Evolutionary conservation across 192 early-diverging fungal species (phyloP).

Genomic region (Entomortierella beljakovae): DNA sequence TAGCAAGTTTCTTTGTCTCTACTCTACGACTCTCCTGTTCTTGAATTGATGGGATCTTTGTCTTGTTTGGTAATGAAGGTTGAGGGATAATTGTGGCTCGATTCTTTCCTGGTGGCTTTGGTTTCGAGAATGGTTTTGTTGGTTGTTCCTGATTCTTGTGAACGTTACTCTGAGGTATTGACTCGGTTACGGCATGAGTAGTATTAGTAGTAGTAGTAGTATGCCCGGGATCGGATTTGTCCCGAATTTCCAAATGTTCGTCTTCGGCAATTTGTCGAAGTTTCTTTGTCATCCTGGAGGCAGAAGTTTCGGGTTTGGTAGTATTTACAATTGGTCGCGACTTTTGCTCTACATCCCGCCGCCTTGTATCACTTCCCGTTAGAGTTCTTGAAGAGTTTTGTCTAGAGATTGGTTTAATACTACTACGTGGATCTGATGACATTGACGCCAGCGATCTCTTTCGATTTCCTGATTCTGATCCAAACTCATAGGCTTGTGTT

Average conservation of each 20-base stretch:
- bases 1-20: neutral
- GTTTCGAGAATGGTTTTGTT: neutral
- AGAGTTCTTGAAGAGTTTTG: neutral
- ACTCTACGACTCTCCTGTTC: slow-evolving; percentile 4
- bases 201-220: too few species aligned
- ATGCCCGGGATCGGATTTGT: neutral
- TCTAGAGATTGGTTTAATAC: neutral
- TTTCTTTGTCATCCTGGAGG: slow-evolving; percentile 10
- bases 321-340: neutral
- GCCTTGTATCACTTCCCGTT: neutral
- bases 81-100: neutral
- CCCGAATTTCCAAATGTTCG: neutral
- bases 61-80: neutral
- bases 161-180: neutral
- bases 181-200: too few species aligned
- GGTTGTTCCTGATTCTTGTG: neutral
- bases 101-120: slow-evolving; percentile 35
- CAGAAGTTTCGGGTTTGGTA: neutral
- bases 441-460: slow-evolving; percentile 24
- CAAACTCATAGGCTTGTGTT: slow-evolving; percentile 13
- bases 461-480: neutral
- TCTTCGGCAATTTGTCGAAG: neutral
- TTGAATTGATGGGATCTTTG: neutral
- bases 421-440: neutral
- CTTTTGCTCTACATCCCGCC: neutral